Conservation (phyloP, 345 rosid genomes). For the Pugionium dolabratum region DNA sequence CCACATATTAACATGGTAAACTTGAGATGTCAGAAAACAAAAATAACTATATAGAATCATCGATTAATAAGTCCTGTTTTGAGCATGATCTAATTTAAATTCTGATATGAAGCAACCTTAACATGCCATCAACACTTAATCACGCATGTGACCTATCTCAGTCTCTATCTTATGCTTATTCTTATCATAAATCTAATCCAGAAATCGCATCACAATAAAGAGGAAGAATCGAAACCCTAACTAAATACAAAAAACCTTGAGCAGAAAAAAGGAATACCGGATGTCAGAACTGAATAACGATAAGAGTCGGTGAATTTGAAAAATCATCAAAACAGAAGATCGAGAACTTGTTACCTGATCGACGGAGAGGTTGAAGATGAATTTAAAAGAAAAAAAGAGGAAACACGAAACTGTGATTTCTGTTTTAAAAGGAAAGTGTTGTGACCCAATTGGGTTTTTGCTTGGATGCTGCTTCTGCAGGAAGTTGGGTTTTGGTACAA, state of each 20-base stretch:
- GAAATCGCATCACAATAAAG: not conserved
- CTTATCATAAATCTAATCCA: constrained; percentile 2
- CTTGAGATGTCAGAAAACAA: not conserved
- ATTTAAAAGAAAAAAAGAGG: not conserved
- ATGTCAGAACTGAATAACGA: not conserved
- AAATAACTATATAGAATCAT: not conserved
- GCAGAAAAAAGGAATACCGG: not conserved
- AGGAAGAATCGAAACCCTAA: constrained; percentile 11
- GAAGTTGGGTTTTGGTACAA: not conserved
- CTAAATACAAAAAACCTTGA: not conserved
- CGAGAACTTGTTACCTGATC: constrained; percentile 23
- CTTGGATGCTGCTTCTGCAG: constrained; percentile 4
- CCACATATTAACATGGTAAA: not conserved
- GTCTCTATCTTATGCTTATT: not conserved
- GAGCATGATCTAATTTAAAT: not conserved
- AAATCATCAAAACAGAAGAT: not conserved
- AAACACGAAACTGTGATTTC: constrained; percentile 17
- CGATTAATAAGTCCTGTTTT: not conserved
- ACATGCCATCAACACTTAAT: not conserved
- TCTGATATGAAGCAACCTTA: not conserved
- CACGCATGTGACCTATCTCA: not conserved
- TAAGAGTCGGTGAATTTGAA: not conserved
- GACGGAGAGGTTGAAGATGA: constrained; percentile 12
- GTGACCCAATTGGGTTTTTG: constrained; percentile 16
- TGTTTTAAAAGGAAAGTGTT: constrained; percentile 9